Percentiles rank a stretch among this genome's conserved stretches.
phyloP scores from a whole-genome alignment of 2,329 filamentous ascomycete species.

The Pestalotiopsis sp. region DNA sequence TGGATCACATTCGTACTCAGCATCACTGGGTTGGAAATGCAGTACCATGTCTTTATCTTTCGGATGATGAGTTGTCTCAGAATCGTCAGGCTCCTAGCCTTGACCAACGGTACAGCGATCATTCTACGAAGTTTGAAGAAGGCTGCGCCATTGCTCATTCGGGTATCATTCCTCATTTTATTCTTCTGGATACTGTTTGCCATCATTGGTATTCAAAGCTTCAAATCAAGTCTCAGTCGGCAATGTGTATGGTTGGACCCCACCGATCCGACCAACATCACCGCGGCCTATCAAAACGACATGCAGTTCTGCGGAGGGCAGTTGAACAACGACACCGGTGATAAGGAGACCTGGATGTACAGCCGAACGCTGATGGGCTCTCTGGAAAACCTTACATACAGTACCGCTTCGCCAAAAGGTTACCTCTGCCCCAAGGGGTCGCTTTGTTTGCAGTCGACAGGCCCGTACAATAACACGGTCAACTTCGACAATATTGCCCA shows the following conservation, averaged over 20 bases:
- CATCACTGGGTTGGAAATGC: constrained; percentile 67
- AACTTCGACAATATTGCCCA: constrained; percentile 95
- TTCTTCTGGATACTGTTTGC: constrained; percentile 99
- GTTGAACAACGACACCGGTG: constrained; percentile 61
- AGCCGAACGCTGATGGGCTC: constrained; percentile 32
- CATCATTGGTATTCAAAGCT: constrained; percentile 95
- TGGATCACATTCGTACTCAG: constrained; percentile 86
- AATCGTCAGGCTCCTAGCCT: constrained; percentile 84
- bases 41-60: constrained; percentile 81
- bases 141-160: constrained; percentile 85
- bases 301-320: constrained; percentile 87
- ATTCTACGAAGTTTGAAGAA: constrained; percentile 96
- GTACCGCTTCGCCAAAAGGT: constrained; percentile 68
- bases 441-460: constrained; percentile 75
- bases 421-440: constrained; percentile 86
- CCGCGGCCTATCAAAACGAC: constrained; percentile 60
- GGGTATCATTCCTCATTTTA: constrained; percentile 89
- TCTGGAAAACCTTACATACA: constrained; percentile 50
- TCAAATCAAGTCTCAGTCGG: constrained; percentile 79
- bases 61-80: constrained; percentile 95
- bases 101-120: constrained; percentile 93
- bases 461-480: constrained; percentile 82
- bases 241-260: constrained; percentile 80
- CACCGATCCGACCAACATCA: constrained; percentile 52
- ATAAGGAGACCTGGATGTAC: constrained; percentile 68